These are phyloP conservation scores for Nannochloropsis limnetica DNA, from an alignment of 352 stramenopile species.

Conservation along the genomic window DNA sequence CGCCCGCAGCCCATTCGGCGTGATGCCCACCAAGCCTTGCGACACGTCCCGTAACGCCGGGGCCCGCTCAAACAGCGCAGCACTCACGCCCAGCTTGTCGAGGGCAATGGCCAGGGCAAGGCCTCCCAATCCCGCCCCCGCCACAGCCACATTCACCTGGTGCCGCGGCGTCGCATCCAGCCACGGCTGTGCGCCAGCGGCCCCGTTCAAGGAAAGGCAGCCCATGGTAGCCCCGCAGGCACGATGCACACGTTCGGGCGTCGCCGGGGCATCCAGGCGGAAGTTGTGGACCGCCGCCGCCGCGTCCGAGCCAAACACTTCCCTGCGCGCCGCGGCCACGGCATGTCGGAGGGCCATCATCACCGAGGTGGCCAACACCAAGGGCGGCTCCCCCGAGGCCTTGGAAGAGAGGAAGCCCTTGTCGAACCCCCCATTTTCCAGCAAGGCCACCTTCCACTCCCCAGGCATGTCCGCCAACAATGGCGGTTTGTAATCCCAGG, in stretches of 20 bases:
- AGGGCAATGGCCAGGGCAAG: conserved; percentile 10
- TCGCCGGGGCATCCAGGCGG: conserved; percentile 56
- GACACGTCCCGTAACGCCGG: conserved; percentile 19
- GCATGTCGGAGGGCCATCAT: conserved; percentile 57
- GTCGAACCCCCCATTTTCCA: conserved; percentile 52
- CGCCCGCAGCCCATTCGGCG: conserved; percentile 1
- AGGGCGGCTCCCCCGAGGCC: conserved; percentile 57
- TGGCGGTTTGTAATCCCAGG: conserved; percentile 59
- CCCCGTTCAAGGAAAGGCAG: conserved; percentile 8
- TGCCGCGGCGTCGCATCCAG: conserved; percentile 15
- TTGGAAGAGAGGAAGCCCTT: conserved; percentile 56
- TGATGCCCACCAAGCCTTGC: conserved; percentile 17
- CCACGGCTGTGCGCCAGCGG: background rate
- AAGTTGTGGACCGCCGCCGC: conserved; percentile 52
- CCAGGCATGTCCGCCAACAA: conserved; percentile 55
- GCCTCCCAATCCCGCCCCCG: background rate
- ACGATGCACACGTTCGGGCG: conserved; percentile 53
- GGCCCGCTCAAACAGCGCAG: conserved; percentile 8
- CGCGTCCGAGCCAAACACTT: conserved; percentile 36
- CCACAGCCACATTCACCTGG: conserved; percentile 16
- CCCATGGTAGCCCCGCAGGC: conserved; percentile 42
- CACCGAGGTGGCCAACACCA: conserved; percentile 52
- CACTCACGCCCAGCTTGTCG: conserved; percentile 6
- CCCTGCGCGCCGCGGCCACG: conserved; percentile 51
- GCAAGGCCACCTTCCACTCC: conserved; percentile 56